A percentile compares a stretch with the other conserved stretches of the same genome.
Conservation (phyloP, 148 eudicot species). For the Beta vulgaris region DNA sequence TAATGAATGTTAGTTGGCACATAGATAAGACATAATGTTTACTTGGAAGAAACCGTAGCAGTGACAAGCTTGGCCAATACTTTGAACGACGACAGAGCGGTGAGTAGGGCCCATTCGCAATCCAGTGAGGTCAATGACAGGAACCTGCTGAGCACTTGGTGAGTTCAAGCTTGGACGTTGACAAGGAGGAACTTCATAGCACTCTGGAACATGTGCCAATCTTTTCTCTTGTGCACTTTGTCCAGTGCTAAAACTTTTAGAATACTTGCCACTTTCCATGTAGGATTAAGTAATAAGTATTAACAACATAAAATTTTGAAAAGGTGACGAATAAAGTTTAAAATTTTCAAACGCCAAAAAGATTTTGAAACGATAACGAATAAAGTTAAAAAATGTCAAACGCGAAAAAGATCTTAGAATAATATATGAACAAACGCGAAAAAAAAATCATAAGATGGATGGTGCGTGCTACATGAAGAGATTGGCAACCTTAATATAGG, state of each 20-base stretch:
- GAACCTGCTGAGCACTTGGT: slow-evolving; percentile 28
- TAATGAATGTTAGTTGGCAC: no score
- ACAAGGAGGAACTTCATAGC: slow-evolving; percentile 35
- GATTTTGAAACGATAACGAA: no score
- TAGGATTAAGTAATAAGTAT: no score
- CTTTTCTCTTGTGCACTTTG: slow-evolving; percentile 53
- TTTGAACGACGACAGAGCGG: slow-evolving; percentile 29
- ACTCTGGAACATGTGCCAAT: slow-evolving; percentile 40
- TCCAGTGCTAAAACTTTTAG: slow-evolving; percentile 40
- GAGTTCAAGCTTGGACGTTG: slow-evolving; percentile 34
- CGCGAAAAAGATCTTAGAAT: not conserved
- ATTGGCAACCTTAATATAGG: no score
- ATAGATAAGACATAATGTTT: no score
- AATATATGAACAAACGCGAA: not conserved
- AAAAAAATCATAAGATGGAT: no score
- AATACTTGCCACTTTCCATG: slow-evolving; percentile 24
- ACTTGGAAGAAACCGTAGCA: slow-evolving; percentile 53
- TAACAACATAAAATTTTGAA: no score
- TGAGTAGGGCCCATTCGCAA: slow-evolving; percentile 25
- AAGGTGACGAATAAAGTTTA: no score
- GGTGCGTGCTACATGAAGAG: no score
- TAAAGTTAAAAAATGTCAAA: not conserved
- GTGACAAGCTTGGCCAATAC: slow-evolving; percentile 41
- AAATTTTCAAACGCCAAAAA: no score
- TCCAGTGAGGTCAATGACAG: slow-evolving; percentile 41